Base-by-base conservation (phyloP, 2,329 filamentous ascomycete genomes). In the Colletotrichum trifolii region DNA sequence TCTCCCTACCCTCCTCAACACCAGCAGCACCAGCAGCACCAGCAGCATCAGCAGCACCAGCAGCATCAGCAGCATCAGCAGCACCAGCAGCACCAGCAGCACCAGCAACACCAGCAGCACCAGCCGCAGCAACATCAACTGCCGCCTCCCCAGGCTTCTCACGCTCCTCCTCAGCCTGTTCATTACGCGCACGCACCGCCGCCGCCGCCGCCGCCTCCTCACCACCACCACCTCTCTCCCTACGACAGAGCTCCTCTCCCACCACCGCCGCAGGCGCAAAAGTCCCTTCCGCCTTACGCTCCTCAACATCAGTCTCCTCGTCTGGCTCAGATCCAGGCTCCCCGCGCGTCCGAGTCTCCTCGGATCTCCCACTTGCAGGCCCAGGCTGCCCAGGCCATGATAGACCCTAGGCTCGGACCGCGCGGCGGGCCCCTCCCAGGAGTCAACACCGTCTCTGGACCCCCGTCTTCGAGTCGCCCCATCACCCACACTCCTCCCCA, bases 351-450 rank as follows among this genome's bases (percentile, higher is more conserved):
- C n/a, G 78, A 79, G 40, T 81, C 81, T 11, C 81, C 83, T 17
- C 79, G 78, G 6, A 75, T 79, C 33, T 80, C 81, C 43, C 81
- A 82, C 6, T 73, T 83, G 11, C 80, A 83, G 68, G 75, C 77
- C 13, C 76, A 81, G 53, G 78, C 80, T 4, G 71, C 76, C 1
- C 79, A 82, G 64, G 79, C 78, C 46, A 74, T 79, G 64, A 75
- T 76, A 47, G 80, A 83, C 59, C 73, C 76, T 10, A 75, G 78
- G 5, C 65, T 78, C n/a, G 70, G 73, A 17, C 71, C 74, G 4
- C 78, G 78, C 57, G 77, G 77, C 64, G 81, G 81, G 1, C 79
- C 81, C 15, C 76, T 85, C 3, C 81, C 83, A 9, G 57, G 62
- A 40, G 47, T 65, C 46, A 65, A 33, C 25, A 35, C 57, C 34